Evolutionary conservation across 2,329 filamentous ascomycete genomes (phyloP).

Genomic region (Didymella segeticola): DNA sequence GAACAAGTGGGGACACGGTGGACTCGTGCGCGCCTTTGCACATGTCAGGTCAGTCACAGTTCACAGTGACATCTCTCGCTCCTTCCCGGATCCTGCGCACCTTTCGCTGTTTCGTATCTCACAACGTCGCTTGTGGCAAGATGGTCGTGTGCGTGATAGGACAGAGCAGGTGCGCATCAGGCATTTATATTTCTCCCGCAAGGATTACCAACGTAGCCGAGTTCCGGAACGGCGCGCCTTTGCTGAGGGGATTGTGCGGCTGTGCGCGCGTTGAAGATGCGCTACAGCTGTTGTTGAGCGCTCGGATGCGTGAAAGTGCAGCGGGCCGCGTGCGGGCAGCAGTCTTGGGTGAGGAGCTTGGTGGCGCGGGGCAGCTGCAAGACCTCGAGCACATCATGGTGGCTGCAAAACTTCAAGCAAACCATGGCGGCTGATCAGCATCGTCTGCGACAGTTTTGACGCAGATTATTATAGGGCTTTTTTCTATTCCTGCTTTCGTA

Average conservation of each 20-base stretch:
- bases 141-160: constrained; percentile 15
- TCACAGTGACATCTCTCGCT: constrained; percentile 7
- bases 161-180: constrained; percentile 21
- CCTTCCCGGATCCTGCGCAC: constrained; percentile 9
- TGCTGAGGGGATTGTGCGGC: constrained; percentile 20
- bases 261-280: constrained; percentile 29
- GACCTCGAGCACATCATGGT: background rate
- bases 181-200: constrained; percentile 14
- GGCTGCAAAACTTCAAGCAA: background rate
- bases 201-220: constrained; percentile 2
- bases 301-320: constrained; percentile 36
- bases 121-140: background rate
- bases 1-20: constrained; percentile 21
- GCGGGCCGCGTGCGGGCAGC: constrained; percentile 19
- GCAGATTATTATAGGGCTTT: too few relatives aligned
- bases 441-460: background rate
- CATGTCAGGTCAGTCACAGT: too few relatives aligned
- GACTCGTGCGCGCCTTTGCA: constrained; percentile 16
- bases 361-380: constrained; percentile 21
- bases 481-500: too few relatives aligned
- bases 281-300: constrained; percentile 46
- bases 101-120: constrained; percentile 8
- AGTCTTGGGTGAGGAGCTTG: constrained; percentile 25
- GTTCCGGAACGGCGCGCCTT: background rate
- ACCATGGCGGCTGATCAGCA: constrained; percentile 5